Evolutionary conservation across 805 yeast species (phyloP).

Genomic region (Schwanniomyces sp.): DNA sequence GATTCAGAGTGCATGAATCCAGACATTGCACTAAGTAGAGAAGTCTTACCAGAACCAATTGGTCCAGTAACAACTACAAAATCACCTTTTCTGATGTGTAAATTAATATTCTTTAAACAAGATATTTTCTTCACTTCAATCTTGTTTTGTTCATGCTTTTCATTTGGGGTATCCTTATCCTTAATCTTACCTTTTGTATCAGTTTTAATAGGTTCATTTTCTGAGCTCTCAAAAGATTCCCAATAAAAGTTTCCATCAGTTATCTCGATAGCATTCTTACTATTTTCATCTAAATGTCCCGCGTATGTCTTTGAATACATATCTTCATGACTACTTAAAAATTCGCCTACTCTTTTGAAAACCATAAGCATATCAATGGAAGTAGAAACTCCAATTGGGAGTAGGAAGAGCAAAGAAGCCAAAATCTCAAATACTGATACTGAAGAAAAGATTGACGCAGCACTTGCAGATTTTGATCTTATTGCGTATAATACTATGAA

Average conservation of each 20-base stretch:
- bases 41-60: conserved; percentile 81
- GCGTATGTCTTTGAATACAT: background rate
- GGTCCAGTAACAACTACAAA: conserved; percentile 76
- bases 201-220: conserved; percentile 11
- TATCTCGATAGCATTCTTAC: conserved; percentile 45
- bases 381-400: conserved; percentile 65
- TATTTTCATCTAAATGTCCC: background rate
- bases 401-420: conserved; percentile 56
- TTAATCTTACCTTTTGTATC: conserved; percentile 10
- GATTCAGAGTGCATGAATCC: conserved; percentile 62
- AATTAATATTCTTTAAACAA: conserved; percentile 49
- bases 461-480: conserved; percentile 26
- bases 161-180: conserved; percentile 15
- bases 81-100: conserved; percentile 61
- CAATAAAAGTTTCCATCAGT: conserved; percentile 62
- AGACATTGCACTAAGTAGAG: conserved; percentile 66
- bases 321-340: conserved; percentile 23
- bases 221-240: conserved; percentile 31
- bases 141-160: conserved; percentile 3
- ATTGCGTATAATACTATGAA: conserved; percentile 32
- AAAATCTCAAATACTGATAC: conserved; percentile 61
- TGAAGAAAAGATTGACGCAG: conserved; percentile 66
- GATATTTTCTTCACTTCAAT: conserved; percentile 21
- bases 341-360: conserved; percentile 52
- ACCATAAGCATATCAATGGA: conserved; percentile 66